Base-by-base conservation (phyloP, 768 basidiomycete species). In the Lentinula edodes region DNA sequence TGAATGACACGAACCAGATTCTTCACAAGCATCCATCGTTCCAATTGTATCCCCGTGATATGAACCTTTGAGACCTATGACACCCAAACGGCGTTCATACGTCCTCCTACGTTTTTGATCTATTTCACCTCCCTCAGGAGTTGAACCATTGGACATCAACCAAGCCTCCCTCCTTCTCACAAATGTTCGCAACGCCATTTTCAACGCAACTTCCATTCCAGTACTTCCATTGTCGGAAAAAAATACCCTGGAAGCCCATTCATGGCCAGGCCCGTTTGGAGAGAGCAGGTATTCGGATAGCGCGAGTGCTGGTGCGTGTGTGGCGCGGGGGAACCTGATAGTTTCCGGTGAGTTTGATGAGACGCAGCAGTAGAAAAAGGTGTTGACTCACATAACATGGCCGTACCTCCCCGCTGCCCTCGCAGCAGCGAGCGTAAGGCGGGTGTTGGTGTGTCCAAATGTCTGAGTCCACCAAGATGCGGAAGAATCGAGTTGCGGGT, bases 391-490 rank as follows among this genome's bases (percentile, higher is more conserved):
- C 80, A 98, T 93, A 66, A 98, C 95, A 73, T 98, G 96, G 0
- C 96, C 96, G 68, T 98, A 98, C 2, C 96, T 83, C 7, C 96
- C 96, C 16, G 93, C 89, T 6, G 95, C 94, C 38, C 83, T 80
- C 1, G 95, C 95, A 0, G 93, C 95, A 8, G 95, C 93, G 45
- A 95, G 78, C 0, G 92, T 87, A 13, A 97, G 80, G 0, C 84
- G 75, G 0, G 91, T 83, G 65, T 89, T 75, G 0, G 85, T 88
- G 67, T 98, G 96, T 0, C 96, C 96, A 42, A 97, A 74, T 0
- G 89, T 83, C 73, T 98, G 96, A 0, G 95, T 98, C 94, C 96
- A 98, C 96, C 96, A 98, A 12, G 94, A 96, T 0, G 95, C 96
- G 0, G 95, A 97, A 5, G 92, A 89, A 68, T 98, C 95, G 65